A percentile compares a stretch with the other conserved stretches of the same genome.
phyloP scores from a whole-genome alignment of 2,329 filamentous ascomycete genomes.

The Diaporthe eres region DNA sequence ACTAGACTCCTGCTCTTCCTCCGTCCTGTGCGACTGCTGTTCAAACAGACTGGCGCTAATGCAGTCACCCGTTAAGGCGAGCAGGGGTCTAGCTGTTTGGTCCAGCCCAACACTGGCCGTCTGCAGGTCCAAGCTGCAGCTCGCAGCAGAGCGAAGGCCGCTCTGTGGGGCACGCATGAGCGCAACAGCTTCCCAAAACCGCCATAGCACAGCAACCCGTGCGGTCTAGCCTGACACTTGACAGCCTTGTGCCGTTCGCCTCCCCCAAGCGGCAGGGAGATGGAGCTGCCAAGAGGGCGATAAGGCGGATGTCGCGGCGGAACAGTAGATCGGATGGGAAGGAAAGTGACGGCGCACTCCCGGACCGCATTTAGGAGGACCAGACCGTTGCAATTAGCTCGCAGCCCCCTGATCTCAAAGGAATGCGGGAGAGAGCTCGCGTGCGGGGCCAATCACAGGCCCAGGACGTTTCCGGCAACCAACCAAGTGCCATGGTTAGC shows the following conservation, averaged over 20 bases:
- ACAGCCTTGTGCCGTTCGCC: constrained; percentile 30
- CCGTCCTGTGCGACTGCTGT: constrained; percentile 46
- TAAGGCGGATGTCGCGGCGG: constrained; percentile 26
- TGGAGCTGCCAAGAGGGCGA: constrained; percentile 18
- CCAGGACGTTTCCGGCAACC: constrained; percentile 31
- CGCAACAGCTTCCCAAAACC: constrained; percentile 21
- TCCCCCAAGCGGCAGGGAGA: constrained; percentile 26
- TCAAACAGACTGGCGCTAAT: constrained; percentile 48
- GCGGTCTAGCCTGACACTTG: constrained; percentile 27
- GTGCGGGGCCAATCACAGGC: constrained; percentile 31
- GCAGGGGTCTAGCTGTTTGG: constrained; percentile 32
- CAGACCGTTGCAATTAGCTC: constrained; percentile 36
- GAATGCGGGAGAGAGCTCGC: constrained; percentile 30
- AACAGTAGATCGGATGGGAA: constrained; percentile 11
- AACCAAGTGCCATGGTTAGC: constrained; percentile 26
- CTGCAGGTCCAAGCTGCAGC: constrained; percentile 24
- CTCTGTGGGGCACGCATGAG: background rate
- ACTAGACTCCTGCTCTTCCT: constrained; percentile 10
- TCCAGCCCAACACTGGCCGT: constrained; percentile 9
- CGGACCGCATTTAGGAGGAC: constrained; percentile 30
- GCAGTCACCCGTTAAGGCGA: constrained; percentile 41
- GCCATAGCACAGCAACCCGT: constrained; percentile 22
- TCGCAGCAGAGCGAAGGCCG: constrained; percentile 6
- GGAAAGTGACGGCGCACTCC: constrained; percentile 26
- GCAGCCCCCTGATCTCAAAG: constrained; percentile 35